Base-by-base conservation (phyloP, 257 asterid genomes). In the Nemophila menziesii region DNA sequence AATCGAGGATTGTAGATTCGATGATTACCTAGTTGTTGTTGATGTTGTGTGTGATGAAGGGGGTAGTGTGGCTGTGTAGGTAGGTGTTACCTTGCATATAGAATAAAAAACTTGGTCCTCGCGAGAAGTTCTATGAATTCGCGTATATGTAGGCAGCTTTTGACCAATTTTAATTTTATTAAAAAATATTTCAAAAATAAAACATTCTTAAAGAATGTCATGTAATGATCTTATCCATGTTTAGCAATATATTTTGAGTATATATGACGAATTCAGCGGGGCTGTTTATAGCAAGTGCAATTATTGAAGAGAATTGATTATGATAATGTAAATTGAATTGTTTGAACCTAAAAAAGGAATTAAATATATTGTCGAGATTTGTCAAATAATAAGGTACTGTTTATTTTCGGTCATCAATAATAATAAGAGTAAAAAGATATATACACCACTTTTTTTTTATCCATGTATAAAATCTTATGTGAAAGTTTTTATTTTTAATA, bases 121-220 rank as follows among this genome's bases (percentile, higher is more conserved):
- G 44, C 33, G 54, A 65, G 54, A 67, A 56, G 34, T 62, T 51
- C 19, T 49, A 65, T 49, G 64, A 69, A 58, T 60, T 68, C 48
- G 70, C 79, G 74, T 37, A 50, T 49, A 51, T 43, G 37, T 45
- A 66, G 46, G 71, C 74, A 78, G 74, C 66, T 84, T 80, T 80
- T 80, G 93, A 70, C 90, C 73, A 58, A 34, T 50, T 56, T 52
- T 51, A 49, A 29, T 70, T 63, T 68, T 49, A 49, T n/a, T n/a
- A n/a, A n/a, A n/a, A n/a, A n/a, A 52, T 58, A 60, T 48, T 24
- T 47, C 49, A 34, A 50, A 45, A 52, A 39, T 3, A 55, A 57
- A 66, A 49, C 67, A 58, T 62, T 65, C 43, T 52, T 54, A 2
- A 7, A 2, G 12, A 2, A 2, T 5, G 12, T 29, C 4, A 29